Evolutionary conservation across 257 asterid genomes (phyloP), one percentile per base, ranked within the genome.

Genomic region (Mitragyna speciosa): DNA sequence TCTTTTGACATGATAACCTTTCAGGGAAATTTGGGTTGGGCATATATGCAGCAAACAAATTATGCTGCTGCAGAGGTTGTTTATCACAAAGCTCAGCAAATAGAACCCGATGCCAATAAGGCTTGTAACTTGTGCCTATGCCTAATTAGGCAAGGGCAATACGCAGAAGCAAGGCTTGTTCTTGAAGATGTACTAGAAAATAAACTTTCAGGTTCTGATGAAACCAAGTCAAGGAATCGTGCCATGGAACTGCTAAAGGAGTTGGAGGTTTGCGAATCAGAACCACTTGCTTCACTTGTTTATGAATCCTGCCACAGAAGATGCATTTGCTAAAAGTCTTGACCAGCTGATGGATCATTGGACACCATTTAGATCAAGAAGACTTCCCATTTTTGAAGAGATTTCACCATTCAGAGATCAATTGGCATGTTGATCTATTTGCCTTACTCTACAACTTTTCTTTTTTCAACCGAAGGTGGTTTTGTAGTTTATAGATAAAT

Each of bases 21-120:
- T 82, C 89, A 92, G 98, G 98, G 98, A 14, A 94, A 94, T 76
- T 80, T 94, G 76, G 98, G 97, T 12, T 94, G 98, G 98, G 97
- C 98, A 2, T 94, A 94, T 74, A 94, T 94, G 97, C 97, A 94
- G 83, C 91, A 92, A 71, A 63, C 68, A 7, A 88, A 90, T 79
- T 91, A 89, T 73, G 86, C 86, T 0, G 90, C 95, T 0, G 97
- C 97, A 2, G 97, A 92, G 84, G 80, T 72, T 39, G 97, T 91
- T 36, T 94, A 94, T 74, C 78, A 85, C 16, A 92, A 92, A 80
- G 92, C 97, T 52, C 97, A 92, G 65, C 70, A 91, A 83, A 89
- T 92, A 59, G 98, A 94, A 33, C 89, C 96, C 2, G 97, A 94
- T 67, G 89, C 96, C 68, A 94, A 94, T 86, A 92, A 90, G 77